These are phyloP conservation scores for Rossbeevera mucosa DNA, from an alignment of 768 basidiomycete genomes.

Conservation along the genomic window DNA sequence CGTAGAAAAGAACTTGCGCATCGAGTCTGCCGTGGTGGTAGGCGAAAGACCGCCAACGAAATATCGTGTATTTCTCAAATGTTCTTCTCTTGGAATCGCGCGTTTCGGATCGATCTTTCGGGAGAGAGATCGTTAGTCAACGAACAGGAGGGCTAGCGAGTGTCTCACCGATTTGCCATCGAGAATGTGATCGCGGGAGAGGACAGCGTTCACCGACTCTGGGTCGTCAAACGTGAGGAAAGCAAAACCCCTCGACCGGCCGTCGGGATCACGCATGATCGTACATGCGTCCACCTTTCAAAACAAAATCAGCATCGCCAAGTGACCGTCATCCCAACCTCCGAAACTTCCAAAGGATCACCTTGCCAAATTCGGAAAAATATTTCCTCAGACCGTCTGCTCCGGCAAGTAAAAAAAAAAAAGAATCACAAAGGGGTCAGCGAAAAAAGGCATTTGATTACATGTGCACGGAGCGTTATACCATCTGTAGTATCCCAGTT, in stretches of 20 bases:
- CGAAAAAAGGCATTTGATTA: slow-evolving; percentile 20
- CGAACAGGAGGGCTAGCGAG: background rate
- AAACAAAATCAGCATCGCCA: slow-evolving; percentile 11
- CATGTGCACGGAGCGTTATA: slow-evolving; percentile 37
- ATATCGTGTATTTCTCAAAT: slow-evolving; percentile 68
- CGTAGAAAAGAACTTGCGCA: slow-evolving; percentile 64
- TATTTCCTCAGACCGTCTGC: slow-evolving; percentile 63
- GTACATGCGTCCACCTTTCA: slow-evolving; percentile 71
- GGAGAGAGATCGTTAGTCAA: background rate
- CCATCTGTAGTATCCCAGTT: slow-evolving; percentile 93
- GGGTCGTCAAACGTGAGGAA: slow-evolving; percentile 79
- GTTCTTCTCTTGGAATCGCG: slow-evolving; percentile 80
- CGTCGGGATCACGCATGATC: slow-evolving; percentile 77
- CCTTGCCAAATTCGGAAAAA: slow-evolving; percentile 77
- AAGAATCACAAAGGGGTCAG: slow-evolving; percentile 24
- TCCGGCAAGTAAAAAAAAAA: slow-evolving; percentile 23
- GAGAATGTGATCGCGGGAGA: slow-evolving; percentile 61
- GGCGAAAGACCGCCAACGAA: slow-evolving; percentile 77
- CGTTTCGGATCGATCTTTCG: slow-evolving; percentile 82
- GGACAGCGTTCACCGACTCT: slow-evolving; percentile 57
- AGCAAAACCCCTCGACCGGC: slow-evolving; percentile 78
- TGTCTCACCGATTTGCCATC: slow-evolving; percentile 72
- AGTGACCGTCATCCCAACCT: background rate
- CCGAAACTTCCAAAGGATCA: slow-evolving; percentile 26
- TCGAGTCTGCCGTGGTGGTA: slow-evolving; percentile 61